Percentiles rank a stretch among this genome's conserved stretches.
Conservation (phyloP, 208 protist genomes). For the Trypanosomatidae sp. region DNA sequence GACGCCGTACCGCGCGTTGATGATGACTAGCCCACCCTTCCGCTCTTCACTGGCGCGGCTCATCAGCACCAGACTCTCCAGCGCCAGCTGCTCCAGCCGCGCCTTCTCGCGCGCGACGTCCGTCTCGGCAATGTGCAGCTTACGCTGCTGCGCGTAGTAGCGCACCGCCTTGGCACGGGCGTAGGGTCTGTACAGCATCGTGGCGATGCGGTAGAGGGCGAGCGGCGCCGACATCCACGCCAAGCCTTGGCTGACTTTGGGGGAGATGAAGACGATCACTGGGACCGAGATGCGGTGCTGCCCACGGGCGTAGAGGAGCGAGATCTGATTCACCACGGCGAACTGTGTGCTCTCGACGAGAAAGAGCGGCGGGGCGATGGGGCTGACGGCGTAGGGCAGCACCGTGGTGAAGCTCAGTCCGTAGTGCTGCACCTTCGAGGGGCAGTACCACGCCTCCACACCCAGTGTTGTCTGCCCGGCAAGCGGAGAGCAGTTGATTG, state of each 20-base stretch:
- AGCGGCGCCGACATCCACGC: conserved; percentile 67
- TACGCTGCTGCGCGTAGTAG: conserved; percentile 48
- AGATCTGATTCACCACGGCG: conserved; percentile 63
- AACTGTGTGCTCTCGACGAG: conserved; percentile 39
- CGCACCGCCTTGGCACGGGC: conserved; percentile 33
- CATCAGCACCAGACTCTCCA: conserved; percentile 49
- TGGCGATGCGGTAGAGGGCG: conserved; percentile 47
- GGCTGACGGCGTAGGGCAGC: conserved; percentile 53
- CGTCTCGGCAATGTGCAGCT: conserved; percentile 67
- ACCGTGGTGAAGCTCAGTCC: conserved; percentile 60
- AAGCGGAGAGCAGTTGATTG: conserved; percentile 39
- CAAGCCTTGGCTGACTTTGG: conserved; percentile 38
- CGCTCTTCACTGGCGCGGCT: conserved; percentile 59
- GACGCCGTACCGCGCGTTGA: conserved; percentile 87
- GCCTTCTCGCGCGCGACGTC: conserved; percentile 71
- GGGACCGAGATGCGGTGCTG: conserved; percentile 71
- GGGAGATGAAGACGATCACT: conserved; percentile 65
- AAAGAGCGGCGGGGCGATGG: conserved; percentile 44
- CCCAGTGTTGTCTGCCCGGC: conserved; percentile 47
- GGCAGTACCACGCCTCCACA: conserved; percentile 66
- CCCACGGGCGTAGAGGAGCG: conserved; percentile 68
- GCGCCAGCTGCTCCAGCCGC: conserved; percentile 64
- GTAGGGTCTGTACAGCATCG: conserved; percentile 53
- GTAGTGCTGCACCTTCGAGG: conserved; percentile 46
- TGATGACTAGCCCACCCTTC: conserved; percentile 79